Conservation (phyloP, 2,329 filamentous ascomycete species). For the Alternaria postmessia region DNA sequence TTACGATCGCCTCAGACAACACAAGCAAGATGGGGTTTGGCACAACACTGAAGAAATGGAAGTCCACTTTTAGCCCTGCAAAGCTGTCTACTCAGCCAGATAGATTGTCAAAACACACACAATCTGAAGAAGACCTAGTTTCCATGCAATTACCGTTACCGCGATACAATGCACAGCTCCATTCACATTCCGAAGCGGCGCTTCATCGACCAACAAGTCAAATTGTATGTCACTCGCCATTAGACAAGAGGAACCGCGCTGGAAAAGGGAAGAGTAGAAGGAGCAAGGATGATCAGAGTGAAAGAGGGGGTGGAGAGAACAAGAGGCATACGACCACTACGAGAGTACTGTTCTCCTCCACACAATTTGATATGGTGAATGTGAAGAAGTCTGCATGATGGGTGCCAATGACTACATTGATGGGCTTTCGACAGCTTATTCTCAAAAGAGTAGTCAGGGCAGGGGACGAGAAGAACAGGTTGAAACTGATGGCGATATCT, state of each 20-base stretch:
- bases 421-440: background rate
- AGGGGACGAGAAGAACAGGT: background rate
- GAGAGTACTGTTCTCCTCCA: background rate
- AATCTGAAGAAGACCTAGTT: slow-evolving; percentile 11
- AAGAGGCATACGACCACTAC: background rate
- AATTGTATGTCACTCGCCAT: slow-evolving; percentile 10
- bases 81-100: background rate
- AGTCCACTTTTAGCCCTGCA: background rate
- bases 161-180: background rate
- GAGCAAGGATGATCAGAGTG: background rate
- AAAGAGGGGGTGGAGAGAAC: background rate
- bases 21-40: slow-evolving; percentile 1
- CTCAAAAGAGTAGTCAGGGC: background rate
- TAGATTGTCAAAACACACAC: background rate
- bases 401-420: background rate
- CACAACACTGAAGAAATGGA: slow-evolving; percentile 2
- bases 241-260: slow-evolving; percentile 6
- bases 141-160: slow-evolving; percentile 2
- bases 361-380: background rate
- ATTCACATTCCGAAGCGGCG: background rate
- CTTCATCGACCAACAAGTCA: slow-evolving; percentile 1
- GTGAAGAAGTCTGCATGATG: background rate
- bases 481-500: background rate
- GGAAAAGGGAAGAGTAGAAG: background rate
- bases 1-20: background rate